Evolutionary conservation across 2,329 filamentous ascomycete genomes (phyloP).

Genomic region (Cordyceps cateniannulata): DNA sequence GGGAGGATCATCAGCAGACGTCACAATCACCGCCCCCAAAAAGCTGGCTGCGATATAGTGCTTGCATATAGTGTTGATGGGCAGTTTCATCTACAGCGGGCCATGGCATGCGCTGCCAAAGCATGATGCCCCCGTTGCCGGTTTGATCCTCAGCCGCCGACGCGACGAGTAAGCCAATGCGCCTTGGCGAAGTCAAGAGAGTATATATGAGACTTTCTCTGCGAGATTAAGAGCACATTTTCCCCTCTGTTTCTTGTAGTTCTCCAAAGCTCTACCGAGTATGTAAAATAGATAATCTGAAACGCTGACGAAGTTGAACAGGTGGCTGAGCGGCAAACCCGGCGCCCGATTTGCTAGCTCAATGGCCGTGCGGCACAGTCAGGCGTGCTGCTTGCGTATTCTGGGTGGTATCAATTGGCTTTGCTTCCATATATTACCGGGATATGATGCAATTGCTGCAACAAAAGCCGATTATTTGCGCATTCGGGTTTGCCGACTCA

Average conservation of each 20-base stretch:
- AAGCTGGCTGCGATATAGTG: not conserved
- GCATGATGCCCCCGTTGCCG: not conserved
- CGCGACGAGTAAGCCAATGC: not conserved
- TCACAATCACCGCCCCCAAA: not conserved
- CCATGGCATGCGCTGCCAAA: not conserved
- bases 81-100: not conserved
- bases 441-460: not conserved
- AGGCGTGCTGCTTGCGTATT: not conserved
- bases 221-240: not conserved
- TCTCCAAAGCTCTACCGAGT: not conserved
- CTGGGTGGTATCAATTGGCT: not conserved
- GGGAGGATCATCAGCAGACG: not conserved
- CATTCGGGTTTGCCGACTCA: not conserved
- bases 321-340: not conserved
- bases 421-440: not conserved
- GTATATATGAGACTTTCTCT: not conserved
- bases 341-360: not conserved
- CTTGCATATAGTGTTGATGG: not conserved
- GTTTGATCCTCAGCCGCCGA: too few relatives aligned
- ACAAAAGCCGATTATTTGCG: not conserved
- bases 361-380: constrained; percentile 5
- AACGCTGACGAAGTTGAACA: not conserved
- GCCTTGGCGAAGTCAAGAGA: not conserved
- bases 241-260: too few relatives aligned
- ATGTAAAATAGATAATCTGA: not conserved